Evolutionary conservation across 345 rosid genomes (phyloP), one percentile per base, ranked within the genome.

Genomic region (Hirschfeldia incana): DNA sequence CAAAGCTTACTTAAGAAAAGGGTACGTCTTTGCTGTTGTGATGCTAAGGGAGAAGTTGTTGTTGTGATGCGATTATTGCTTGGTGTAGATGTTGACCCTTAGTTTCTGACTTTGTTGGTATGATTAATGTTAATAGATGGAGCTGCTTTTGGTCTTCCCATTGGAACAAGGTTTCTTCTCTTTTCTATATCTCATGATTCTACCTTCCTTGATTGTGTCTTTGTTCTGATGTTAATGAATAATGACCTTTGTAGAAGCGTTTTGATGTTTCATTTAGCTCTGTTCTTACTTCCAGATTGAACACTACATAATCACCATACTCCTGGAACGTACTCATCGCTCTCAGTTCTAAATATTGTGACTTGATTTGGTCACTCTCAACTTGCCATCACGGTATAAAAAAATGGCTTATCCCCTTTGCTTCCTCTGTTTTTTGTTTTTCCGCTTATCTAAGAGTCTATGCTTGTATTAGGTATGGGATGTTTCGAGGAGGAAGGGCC

Each of bases 321-420:
- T 91, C 88, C 80, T 95, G 99, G 98, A 95, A 93, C 65, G 97
- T 93, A 72, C 92, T 87, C 72, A 88, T 95, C 34, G 85, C 93
- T 0, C 81, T 91, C 79, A 93, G 94, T 80, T 86, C 93, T 6
- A 95, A 93, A 78, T 95, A 93, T 76, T 87, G 96, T n/a, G 99
- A 93, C 83, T 86, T 93, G 72, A 93, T 21, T 97, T 65, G 85
- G 87, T 1, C 92, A 87, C 72, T 93, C 99, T 0, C 99, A 95
- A 82, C 92, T 93, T 83, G 94, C 94, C 28, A 83, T 95, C 61
- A 95, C 99, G 3, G 97, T 95, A 83, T 84, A 86, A 57, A 10
- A 16, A 58, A 2, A 60, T 62, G 12, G 21, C 21, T n/a, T 1
- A 21, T 1, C 53, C 49, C 3, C 8, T 6, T 72, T 75, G 51